phyloP scores from a whole-genome alignment of 2,329 filamentous ascomycete genomes.

The Mariannaea elegans region DNA sequence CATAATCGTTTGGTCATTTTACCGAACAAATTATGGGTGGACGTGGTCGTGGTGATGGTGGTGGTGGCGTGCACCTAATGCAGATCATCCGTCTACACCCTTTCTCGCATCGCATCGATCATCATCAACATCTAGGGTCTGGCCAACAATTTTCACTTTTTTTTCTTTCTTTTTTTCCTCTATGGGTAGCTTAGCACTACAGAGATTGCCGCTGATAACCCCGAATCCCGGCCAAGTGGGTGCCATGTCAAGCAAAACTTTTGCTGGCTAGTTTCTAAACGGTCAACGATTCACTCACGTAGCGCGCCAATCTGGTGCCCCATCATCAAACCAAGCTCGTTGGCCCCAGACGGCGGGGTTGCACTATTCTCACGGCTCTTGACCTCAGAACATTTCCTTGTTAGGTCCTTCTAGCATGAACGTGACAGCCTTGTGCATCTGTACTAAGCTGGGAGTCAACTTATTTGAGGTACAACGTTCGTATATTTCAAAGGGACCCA shows the following conservation, averaged over 20 bases:
- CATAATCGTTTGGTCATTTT: too few relatives aligned
- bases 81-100: neutral
- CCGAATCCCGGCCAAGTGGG: too few relatives aligned
- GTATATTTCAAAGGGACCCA: too few relatives aligned
- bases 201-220: too few relatives aligned
- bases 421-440: too few relatives aligned
- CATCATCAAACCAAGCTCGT: neutral
- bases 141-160: neutral
- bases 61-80: slow-evolving; percentile 3
- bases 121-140: neutral
- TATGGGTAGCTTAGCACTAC: too few relatives aligned
- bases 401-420: too few relatives aligned
- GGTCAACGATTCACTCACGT: neutral
- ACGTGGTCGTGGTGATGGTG: neutral
- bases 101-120: neutral
- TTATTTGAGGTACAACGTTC: too few relatives aligned
- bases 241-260: neutral
- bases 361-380: too few relatives aligned
- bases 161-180: neutral
- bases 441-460: too few relatives aligned
- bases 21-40: neutral
- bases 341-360: too few relatives aligned
- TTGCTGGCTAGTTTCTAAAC: neutral
- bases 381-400: too few relatives aligned
- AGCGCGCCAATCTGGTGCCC: slow-evolving; percentile 1